Evolutionary conservation across 371 early-diverging fungal species (phyloP), one percentile per base, ranked within the genome.

Genomic region (Haplosporangium sp.): DNA sequence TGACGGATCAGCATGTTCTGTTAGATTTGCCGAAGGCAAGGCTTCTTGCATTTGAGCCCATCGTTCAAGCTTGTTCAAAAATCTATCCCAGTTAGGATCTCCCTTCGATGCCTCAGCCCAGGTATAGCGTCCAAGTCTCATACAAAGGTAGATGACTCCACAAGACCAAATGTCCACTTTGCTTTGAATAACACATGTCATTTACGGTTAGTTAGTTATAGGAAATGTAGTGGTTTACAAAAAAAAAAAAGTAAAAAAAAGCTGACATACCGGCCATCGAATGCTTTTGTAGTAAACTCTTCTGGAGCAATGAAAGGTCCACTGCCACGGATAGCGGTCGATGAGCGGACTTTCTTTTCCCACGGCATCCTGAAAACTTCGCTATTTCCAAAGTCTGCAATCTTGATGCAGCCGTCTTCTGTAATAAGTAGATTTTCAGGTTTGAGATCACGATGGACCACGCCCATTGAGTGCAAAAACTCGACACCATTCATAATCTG

Each of bases 381-480:
- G 19, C 87, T 84, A 34, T 85, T 85, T 17, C 97, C 97, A 87
- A 97, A 96, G 72, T 97, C 96, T 0, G 95, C 89, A 59, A 96
- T 93, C 83, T 96, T 96, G 64, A 96, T 84, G 70, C 96, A 93
- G 1, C 96, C 96, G 27, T 87, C 76, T 15, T 88, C 70, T 13
- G 91, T 94, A 39, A 98, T 74, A 1, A 98, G 84, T 66, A 94
- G 67, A 67, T 95, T 94, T 61, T 96, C 94, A n/a, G 96, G 96
- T 67, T 95, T 94, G 61, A 76, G 73, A 67, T 90, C 90, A 48
- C 94, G 88, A 81, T 95, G 95, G 0, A 91, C 91, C 17, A 95
- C 88, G 4, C 94, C 94, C 70, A 90, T 83, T 1, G 82, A 67
- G 65, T 92, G 91, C 62, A 95, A 56, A 60, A 90, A 91, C 8